Evolutionary conservation across 345 rosid species (phyloP), one percentile per base, ranked within the genome.

Genomic region (Kernera saxatilis): DNA sequence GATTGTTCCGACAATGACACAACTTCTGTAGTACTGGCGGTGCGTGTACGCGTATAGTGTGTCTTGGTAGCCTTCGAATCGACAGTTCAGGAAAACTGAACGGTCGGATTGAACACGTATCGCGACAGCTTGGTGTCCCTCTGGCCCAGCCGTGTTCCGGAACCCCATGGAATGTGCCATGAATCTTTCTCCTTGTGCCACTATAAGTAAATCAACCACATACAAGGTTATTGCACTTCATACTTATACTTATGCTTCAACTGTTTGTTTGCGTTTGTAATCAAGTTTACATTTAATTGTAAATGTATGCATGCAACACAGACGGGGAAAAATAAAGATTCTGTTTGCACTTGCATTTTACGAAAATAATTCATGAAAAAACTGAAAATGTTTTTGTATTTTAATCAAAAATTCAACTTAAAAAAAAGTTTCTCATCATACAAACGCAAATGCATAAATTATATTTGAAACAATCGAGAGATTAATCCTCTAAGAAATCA

Each of bases 101-200:
- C 81, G 78, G 60, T 93, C 96, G 0, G 90, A 79, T 69, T 85
- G 85, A 27, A 87, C 91, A 48, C 97, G 82, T n/a, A 71, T 56
- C 0, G 98, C 97, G 13, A 93, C 91, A 5, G 97, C 97, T 54
- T 87, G 92, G 40, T 81, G 84, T 76, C 81, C 82, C 30, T 82
- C 81, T 1, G 92, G 83, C 2, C 97, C 97, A 1, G 98, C 98
- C 1, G 90, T 87, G 88, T 93, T 93, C 37, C 92, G 72, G 78
- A 90, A 90, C 65, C 98, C 98, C 69, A 93, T 82, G 18, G 86
- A 84, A 33, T 87, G 73, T 19, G 84, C 91, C 72, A 93, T 48
- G 67, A 93, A 86, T 9, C 92, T 88, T 0, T 86, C 82, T 44
- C 88, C 98, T 21, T 76, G 45, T n/a, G 80, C 88, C 67, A 77